Conservation (phyloP, 257 asterid genomes). For the Jasminum sambac region DNA sequence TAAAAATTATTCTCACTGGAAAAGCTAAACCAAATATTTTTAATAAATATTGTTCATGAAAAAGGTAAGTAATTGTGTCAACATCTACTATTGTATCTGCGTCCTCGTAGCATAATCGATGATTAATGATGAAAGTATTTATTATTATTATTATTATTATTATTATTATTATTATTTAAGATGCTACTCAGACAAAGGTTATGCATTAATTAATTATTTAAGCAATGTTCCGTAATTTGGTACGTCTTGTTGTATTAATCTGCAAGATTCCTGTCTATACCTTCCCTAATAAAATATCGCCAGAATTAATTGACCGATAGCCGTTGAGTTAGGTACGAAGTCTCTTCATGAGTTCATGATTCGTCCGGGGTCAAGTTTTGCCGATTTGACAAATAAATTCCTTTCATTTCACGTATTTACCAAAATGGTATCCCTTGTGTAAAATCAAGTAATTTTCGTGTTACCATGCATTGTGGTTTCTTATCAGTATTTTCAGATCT, state of each 20-base stretch:
- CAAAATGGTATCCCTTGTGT: background rate
- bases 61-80: too few relatives aligned
- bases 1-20: too few relatives aligned
- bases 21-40: too few relatives aligned
- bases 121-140: too few relatives aligned
- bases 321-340: background rate
- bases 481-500: too few relatives aligned
- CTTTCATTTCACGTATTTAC: background rate
- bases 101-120: too few relatives aligned
- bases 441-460: too few relatives aligned
- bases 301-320: background rate
- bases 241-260: background rate
- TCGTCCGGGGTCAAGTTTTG: background rate
- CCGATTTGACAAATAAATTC: background rate
- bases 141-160: too few relatives aligned
- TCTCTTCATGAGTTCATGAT: background rate
- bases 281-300: background rate
- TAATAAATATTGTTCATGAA: too few relatives aligned
- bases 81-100: too few relatives aligned
- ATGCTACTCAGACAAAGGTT: background rate
- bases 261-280: background rate
- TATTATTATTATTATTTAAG: too few relatives aligned
- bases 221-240: background rate
- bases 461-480: too few relatives aligned
- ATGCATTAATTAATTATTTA: background rate